Conservation (phyloP, 441 rosid genomes). For the Gossypium davidsonii region DNA sequence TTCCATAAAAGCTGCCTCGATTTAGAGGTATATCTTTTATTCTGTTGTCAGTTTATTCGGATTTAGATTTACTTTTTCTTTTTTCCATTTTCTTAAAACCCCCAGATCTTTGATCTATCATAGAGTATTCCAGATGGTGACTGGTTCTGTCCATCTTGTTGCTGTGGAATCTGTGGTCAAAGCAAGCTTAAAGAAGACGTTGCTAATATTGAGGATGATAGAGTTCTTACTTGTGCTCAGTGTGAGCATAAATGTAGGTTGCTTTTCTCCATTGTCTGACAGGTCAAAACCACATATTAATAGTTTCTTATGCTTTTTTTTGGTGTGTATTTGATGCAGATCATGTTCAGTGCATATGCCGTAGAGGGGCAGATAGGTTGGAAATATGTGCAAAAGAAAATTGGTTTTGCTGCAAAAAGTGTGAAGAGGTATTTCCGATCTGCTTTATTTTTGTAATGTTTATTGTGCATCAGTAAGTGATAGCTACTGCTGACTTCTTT, state of each 20-base stretch:
- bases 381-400: slow-evolving; percentile 24
- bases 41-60: slow-evolving; percentile 14
- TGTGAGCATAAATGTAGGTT: slow-evolving; percentile 61
- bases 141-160: slow-evolving; percentile 61
- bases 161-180: slow-evolving; percentile 44
- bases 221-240: slow-evolving; percentile 44
- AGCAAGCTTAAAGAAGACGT: slow-evolving; percentile 23
- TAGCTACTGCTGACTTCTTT: not conserved
- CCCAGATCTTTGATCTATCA: not conserved
- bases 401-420: slow-evolving; percentile 66
- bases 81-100: not conserved
- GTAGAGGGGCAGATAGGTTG: slow-evolving; percentile 17
- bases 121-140: slow-evolving; percentile 59
- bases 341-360: slow-evolving; percentile 46
- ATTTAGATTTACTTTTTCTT: not conserved
- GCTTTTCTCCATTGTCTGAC: slow-evolving; percentile 8
- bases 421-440: slow-evolving; percentile 46
- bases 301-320: slow-evolving; percentile 15
- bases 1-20: slow-evolving; percentile 50
- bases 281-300: not conserved
- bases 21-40: slow-evolving; percentile 35
- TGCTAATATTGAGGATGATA: slow-evolving; percentile 23
- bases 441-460: not conserved
- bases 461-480: not conserved
- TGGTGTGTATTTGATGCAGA: slow-evolving; percentile 32